Evolutionary conservation across 78 protist species (phyloP).

Genomic region (Protostelium mycophagum): DNA sequence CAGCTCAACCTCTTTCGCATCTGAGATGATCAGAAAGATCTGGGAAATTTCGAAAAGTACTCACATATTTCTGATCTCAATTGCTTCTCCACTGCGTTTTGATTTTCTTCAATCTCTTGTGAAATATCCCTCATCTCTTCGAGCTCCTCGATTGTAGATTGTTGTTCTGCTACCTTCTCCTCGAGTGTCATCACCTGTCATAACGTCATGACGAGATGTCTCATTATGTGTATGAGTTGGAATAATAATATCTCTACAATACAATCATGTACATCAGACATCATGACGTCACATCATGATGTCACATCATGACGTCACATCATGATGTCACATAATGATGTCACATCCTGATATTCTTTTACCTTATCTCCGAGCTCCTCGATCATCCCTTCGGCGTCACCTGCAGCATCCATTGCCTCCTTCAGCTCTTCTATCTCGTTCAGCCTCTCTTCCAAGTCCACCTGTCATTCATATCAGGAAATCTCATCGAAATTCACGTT

Average conservation of each 20-base stretch:
- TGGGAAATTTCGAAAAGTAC: not conserved
- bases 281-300: no score
- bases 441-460: slow-evolving; percentile 9
- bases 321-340: no score
- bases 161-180: slow-evolving; percentile 36
- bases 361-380: slow-evolving; percentile 45
- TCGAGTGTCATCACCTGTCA: slow-evolving; percentile 26
- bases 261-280: no score
- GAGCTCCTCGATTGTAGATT: slow-evolving; percentile 22
- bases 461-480: not conserved
- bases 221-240: no score
- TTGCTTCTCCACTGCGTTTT: slow-evolving; percentile 42
- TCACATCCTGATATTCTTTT: no score
- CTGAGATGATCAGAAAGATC: not conserved
- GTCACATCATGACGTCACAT: no score
- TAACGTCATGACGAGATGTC: no score
- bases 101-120: slow-evolving; percentile 40
- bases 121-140: slow-evolving; percentile 42
- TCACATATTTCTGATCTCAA: slow-evolving; percentile 18
- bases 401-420: slow-evolving; percentile 51
- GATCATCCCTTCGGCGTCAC: slow-evolving; percentile 11
- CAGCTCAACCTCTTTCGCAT: slow-evolving; percentile 32
- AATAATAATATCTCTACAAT: no score
- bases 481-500: not conserved
- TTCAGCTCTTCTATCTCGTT: slow-evolving; percentile 36